phyloP scores from a whole-genome alignment of 805 yeast species.

The Lipomyces sp. region DNA sequence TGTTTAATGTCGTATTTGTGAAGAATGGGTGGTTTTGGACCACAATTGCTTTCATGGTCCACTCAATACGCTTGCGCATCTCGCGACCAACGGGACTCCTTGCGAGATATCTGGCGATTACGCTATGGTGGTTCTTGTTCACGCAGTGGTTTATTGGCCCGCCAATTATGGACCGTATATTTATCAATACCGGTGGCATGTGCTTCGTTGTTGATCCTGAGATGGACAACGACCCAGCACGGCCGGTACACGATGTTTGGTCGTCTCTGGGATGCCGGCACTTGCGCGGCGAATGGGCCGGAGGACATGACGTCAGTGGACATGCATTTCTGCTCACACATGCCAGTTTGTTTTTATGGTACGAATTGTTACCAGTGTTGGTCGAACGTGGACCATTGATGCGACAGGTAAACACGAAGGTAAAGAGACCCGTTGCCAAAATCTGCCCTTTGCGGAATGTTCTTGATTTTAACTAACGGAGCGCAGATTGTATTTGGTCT shows the following conservation, averaged over 20 bases:
- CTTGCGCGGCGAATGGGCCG: conserved; percentile 64
- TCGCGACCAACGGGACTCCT: conserved; percentile 7
- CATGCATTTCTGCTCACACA: conserved; percentile 79
- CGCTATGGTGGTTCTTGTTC: conserved; percentile 79
- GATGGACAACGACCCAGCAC: conserved; percentile 15
- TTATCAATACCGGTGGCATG: conserved; percentile 75
- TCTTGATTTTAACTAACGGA: not conserved
- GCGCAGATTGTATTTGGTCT: conserved; percentile 38
- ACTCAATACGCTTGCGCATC: conserved; percentile 12
- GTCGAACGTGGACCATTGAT: conserved; percentile 31
- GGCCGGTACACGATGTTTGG: conserved; percentile 11
- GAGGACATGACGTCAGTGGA: conserved; percentile 97
- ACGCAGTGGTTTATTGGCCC: conserved; percentile 84
- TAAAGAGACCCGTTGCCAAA: not conserved
- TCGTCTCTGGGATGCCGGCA: conserved; percentile 50
- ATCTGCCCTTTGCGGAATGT: not conserved
- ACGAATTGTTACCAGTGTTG: conserved; percentile 52
- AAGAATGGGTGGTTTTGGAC: conserved; percentile 96
- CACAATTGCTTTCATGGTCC: conserved; percentile 40
- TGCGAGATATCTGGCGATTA: conserved; percentile 50
- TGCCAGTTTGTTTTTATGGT: conserved; percentile 60
- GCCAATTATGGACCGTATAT: conserved; percentile 86
- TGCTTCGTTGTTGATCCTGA: conserved; percentile 44
- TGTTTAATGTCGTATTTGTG: conserved; percentile 71
- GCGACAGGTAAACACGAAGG: conserved; percentile 26